Evolutionary conservation across 805 yeast genomes (phyloP), one percentile per base, ranked within the genome.

Genomic region (Teunomyces funiuensis): DNA sequence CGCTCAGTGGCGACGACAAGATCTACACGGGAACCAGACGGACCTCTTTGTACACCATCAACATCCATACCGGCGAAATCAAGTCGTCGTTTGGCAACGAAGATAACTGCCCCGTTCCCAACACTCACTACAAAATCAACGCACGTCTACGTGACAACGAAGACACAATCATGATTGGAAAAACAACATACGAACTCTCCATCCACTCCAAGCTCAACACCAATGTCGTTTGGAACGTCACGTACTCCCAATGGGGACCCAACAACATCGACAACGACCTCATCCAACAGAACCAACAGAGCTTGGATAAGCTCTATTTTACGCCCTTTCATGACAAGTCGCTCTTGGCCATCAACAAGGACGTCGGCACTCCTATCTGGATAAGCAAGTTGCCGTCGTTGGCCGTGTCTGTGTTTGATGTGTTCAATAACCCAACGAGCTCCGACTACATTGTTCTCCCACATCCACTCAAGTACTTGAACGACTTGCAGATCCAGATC

Each of bases 161-260:
- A 3, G 69, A 71, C 25, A 61, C 72, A 4, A 66, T 85, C 4
- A 67, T 81, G 53, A 61, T 86, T 4, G 95, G 95, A 0, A 83
- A 79, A 58, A 82, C 90, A 0, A 80, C 81, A 0, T 86, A 82
- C 55, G 85, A 83, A 49, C 66, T 86, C 30, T 70, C 80, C 0
- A 91, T 93, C n/a, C 84, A 88, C 57, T 82, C 93, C 2, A 79
- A 76, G 51, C 75, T 79, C 45, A 79, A 80, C 45, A 66, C 83
- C 0, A 59, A 57, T 41, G 51, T 65, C 2, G 77, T 82, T 2
- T 90, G 97, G 93, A 86, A 88, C 54, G 86, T 93, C 13, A 82
- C 90, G 0, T 89, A 85, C 56, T 74, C 95, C 1, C 75, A 83
- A 27, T 93, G 97, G 97, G 95, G 93, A 7, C 95, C 96, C 33